Conservation (phyloP, 2,329 filamentous ascomycete genomes). For the Neocucurbitaria cava region DNA sequence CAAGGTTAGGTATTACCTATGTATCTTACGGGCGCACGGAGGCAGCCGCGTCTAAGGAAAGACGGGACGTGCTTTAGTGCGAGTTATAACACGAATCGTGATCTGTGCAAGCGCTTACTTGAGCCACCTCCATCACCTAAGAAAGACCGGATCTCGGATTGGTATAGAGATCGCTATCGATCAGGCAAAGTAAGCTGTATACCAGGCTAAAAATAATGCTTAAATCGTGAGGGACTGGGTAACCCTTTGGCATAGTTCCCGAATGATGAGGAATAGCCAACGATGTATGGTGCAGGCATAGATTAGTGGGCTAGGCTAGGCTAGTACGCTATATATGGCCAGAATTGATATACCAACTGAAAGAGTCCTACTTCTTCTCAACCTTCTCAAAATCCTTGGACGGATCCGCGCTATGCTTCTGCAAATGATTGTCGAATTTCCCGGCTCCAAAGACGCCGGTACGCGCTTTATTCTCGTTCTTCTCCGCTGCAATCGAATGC, state of each 20-base stretch:
- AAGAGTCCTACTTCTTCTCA: conserved; percentile 8
- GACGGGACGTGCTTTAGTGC: background rate
- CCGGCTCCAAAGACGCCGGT: conserved; percentile 31
- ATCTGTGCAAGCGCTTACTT: background rate
- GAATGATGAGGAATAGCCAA: background rate
- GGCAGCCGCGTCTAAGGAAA: background rate
- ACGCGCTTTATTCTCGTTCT: conserved; percentile 31
- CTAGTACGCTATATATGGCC: background rate
- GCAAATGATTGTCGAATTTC: conserved; percentile 37
- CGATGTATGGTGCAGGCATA: background rate
- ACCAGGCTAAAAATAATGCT: background rate
- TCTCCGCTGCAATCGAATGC: conserved; percentile 33
- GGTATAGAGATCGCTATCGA: background rate
- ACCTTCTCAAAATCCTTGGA: conserved; percentile 34
- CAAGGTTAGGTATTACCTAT: no score
- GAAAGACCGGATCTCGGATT: background rate
- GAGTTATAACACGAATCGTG: background rate
- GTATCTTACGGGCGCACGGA: background rate
- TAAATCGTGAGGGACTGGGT: background rate
- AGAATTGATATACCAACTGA: background rate
- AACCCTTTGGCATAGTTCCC: background rate
- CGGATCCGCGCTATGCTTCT: conserved; percentile 26
- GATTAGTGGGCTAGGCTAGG: background rate
- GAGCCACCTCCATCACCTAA: background rate
- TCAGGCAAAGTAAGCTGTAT: background rate